Percentiles rank a stretch among this genome's conserved stretches.
phyloP scores from a whole-genome alignment of 345 rosid genomes.

The Balakata baccata region DNA sequence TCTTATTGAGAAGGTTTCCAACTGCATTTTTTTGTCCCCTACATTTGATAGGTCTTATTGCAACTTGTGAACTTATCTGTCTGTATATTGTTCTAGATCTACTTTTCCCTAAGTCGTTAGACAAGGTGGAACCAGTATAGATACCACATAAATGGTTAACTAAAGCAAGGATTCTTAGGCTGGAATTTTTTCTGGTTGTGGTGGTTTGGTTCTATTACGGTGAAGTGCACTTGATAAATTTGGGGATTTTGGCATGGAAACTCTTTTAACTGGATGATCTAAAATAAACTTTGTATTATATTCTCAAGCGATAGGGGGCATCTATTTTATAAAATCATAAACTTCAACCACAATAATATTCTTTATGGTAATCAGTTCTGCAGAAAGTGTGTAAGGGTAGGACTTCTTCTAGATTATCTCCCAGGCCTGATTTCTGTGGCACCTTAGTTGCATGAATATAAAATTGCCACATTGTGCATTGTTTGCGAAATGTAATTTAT shows the following conservation, averaged over 20 bases:
- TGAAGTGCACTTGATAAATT: not conserved
- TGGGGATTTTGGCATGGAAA: not conserved
- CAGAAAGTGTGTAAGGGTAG: not conserved
- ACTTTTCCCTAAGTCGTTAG: slow-evolving; percentile 3
- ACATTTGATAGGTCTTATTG: not conserved
- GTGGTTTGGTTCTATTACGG: not conserved
- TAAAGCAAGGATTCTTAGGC: not conserved
- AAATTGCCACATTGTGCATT: not conserved
- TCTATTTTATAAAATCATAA: not conserved
- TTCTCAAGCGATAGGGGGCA: too few relatives aligned
- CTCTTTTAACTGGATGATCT: not conserved
- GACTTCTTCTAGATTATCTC: not conserved
- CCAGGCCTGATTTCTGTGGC: not conserved
- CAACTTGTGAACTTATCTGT: slow-evolving; percentile 6
- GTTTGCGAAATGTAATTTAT: not conserved
- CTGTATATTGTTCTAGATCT: slow-evolving; percentile 8
- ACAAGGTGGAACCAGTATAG: not conserved
- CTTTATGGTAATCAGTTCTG: not conserved
- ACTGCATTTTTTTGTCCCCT: slow-evolving; percentile 13
- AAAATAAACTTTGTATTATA: not conserved
- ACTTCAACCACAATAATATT: not conserved
- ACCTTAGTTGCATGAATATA: not conserved
- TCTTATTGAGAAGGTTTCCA: slow-evolving; percentile 79
- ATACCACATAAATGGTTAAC: not conserved
- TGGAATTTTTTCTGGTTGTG: not conserved